Conservation (phyloP, 768 basidiomycete species). For the Podaxis carcinomalis region DNA sequence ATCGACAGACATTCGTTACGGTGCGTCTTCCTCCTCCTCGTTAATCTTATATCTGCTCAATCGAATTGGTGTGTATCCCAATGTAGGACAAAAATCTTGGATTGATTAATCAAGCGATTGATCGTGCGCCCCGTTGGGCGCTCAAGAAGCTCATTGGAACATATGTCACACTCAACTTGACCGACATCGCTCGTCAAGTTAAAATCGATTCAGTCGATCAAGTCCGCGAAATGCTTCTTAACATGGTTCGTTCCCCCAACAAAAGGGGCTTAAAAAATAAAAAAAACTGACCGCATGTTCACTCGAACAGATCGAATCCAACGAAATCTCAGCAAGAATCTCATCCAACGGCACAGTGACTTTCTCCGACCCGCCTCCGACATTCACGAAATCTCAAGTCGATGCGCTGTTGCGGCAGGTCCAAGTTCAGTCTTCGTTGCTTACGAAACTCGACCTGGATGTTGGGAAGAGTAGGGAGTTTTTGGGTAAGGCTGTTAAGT, state of each 20-base stretch:
- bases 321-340: slow-evolving; percentile 67
- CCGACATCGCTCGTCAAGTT: slow-evolving; percentile 61
- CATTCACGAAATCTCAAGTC: slow-evolving; percentile 56
- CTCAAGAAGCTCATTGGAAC: slow-evolving; percentile 79
- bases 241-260: slow-evolving; percentile 52
- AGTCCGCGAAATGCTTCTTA: slow-evolving; percentile 55
- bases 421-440: slow-evolving; percentile 49
- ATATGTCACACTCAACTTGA: slow-evolving; percentile 72
- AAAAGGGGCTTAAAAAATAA: neutral
- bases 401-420: slow-evolving; percentile 50
- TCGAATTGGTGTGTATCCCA: neutral
- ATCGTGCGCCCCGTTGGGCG: slow-evolving; percentile 71
- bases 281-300: neutral
- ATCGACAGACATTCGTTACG: slow-evolving; percentile 43
- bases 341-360: slow-evolving; percentile 68
- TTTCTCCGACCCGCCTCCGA: slow-evolving; percentile 61
- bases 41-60: neutral
- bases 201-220: slow-evolving; percentile 49
- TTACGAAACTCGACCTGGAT: slow-evolving; percentile 49
- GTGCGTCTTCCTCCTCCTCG: slow-evolving; percentile 30
- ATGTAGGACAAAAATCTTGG: slow-evolving; percentile 70
- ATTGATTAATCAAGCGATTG: slow-evolving; percentile 60
- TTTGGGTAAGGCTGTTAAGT: slow-evolving; percentile 49
- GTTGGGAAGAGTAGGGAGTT: slow-evolving; percentile 68
- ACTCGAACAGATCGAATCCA: slow-evolving; percentile 55